Base-by-base conservation (phyloP, 805 yeast species). In the Wickerhamiella siamensis region DNA sequence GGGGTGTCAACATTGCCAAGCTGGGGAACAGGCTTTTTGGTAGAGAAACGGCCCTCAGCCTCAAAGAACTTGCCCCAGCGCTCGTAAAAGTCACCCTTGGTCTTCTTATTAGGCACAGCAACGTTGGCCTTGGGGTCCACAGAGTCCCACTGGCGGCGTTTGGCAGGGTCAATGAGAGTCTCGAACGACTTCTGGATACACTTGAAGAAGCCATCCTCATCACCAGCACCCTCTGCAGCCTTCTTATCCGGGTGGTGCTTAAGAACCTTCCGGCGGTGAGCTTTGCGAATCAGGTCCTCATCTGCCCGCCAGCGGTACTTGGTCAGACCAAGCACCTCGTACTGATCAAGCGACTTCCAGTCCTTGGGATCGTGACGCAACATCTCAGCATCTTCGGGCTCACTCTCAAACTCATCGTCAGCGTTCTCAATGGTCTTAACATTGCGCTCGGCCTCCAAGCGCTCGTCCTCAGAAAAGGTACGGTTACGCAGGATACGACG, bases 181-280 rank as follows among this genome's bases (percentile, higher is more conserved):
- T 91, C 98, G 59, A 76, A 80, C 26, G 97, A 94, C 70, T 91
- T 91, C 70, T 91, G 98, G 58, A 91, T 87, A 61, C 93, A 82
- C 72, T 91, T 91, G 77, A 91, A 91, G 67, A 91, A 88, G 10
- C 91, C 95, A 63, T 91, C 98, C 66, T 83, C 86, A 38, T 61
- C 62, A 58, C 83, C 71, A 36, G 82, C 80, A 50, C 94, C 95
- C 46, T 76, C 62, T 41, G 88, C 95, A 56, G 94, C 86, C 70
- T 83, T 87, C 74, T 91, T 91, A 67, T 91, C 98, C 51, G 98
- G 98, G 64, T 91, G 98, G 64, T 88, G 95, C 69, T 79, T 83
- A 66, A 91, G 73, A 22, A 91, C 97, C 67, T 84, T 93, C 63
- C 79, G 80, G 72, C 98, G 80, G 73, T 88, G 96, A 44, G 97